Base-by-base conservation (phyloP, 176 grass and related monocot genomes). In the Cenchrus purpureus region DNA sequence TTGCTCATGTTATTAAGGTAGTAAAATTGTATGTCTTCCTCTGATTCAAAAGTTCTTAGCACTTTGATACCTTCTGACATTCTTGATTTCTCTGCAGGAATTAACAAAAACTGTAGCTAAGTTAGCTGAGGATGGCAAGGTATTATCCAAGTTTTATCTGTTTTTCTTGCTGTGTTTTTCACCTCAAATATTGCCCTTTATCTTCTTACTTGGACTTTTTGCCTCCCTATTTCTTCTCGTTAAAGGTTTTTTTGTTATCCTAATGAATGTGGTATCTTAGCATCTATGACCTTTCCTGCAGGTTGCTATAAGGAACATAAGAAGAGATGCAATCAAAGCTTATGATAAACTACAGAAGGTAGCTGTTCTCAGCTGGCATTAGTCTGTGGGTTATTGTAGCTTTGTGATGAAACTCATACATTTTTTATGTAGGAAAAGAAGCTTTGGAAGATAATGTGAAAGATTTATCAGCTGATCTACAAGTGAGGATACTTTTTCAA, bases 321-420 rank as follows among this genome's bases (percentile, higher is more conserved):
- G 93, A 83, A 90, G 93, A 89, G 93, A 95, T 82, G 91, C 97
- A 43, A 95, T 96, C 59, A 99, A 99, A 92, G 78, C 91, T 69
- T 99, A 98, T 46, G 88, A 94, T 60, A 99, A 99, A 86, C 93
- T 99, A n/a, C 84, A 96, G 90, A 99, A 99, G 91, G 97, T 99
- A 90, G 78, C 51, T 61, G 45, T 61, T 85, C 67, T 93, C 46
- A 78, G 20, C 71, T 82, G 58, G 20, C 57, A 73, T 29, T 79
- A 59, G 58, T 73, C 57, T 59, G 12, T 20, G 31, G 4, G 13
- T 62, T 51, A 16, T 83, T 49, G 20, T 84, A 61, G 32, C 86
- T 62, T 82, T 56, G 3, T n/a, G 14, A 12, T 79, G n/a, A 53
- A 84, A 65, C 77, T 89, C 50, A 82, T 70, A 11, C 46, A 22